These are phyloP conservation scores for Purpureocillium takamizusanense DNA, from an alignment of 2,329 filamentous ascomycete genomes.

Conservation along the genomic window DNA sequence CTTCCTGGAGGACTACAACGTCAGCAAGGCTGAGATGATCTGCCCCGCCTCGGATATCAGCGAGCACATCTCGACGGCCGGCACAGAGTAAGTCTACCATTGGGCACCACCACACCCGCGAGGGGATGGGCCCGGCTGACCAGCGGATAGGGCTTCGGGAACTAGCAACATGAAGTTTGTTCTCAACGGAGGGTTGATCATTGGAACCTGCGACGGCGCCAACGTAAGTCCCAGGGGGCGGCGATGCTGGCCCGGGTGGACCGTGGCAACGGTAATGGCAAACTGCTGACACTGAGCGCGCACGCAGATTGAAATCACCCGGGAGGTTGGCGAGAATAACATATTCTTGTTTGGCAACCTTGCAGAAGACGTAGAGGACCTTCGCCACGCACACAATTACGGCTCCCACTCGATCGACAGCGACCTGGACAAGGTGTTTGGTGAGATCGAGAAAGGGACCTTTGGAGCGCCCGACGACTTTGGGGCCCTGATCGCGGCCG, in stretches of 20 bases:
- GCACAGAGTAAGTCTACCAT: conserved; percentile 60
- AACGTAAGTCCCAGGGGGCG: conserved; percentile 60
- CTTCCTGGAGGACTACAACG: conserved; percentile 97
- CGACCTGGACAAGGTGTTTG: conserved; percentile 72
- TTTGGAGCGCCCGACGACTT: conserved; percentile 79
- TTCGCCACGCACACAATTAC: conserved; percentile 85
- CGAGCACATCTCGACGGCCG: conserved; percentile 97
- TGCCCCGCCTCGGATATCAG: conserved; percentile 89
- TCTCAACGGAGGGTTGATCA: conserved; percentile 91
- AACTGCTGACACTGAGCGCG: neutral
- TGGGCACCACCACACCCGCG: neutral
- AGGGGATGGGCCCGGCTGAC: conserved; percentile 5
- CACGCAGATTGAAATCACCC: conserved; percentile 79
- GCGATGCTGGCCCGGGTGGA: too few species aligned
- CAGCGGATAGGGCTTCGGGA: conserved; percentile 49
- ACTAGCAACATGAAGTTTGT: conserved; percentile 99
- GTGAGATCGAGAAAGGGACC: conserved; percentile 65
- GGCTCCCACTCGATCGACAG: conserved; percentile 69
- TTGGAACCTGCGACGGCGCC: conserved; percentile 94
- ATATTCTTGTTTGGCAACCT: conserved; percentile 98
- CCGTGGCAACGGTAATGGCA: too few species aligned
- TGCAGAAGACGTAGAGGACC: conserved; percentile 90
- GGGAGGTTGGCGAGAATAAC: conserved; percentile 91
- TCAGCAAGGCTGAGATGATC: conserved; percentile 98
- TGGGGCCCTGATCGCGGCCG: conserved; percentile 71